A percentile compares a stretch with the other conserved stretches of the same genome.
phyloP scores from a whole-genome alignment of 768 basidiomycete genomes.

The Boletus pseudopeckii region DNA sequence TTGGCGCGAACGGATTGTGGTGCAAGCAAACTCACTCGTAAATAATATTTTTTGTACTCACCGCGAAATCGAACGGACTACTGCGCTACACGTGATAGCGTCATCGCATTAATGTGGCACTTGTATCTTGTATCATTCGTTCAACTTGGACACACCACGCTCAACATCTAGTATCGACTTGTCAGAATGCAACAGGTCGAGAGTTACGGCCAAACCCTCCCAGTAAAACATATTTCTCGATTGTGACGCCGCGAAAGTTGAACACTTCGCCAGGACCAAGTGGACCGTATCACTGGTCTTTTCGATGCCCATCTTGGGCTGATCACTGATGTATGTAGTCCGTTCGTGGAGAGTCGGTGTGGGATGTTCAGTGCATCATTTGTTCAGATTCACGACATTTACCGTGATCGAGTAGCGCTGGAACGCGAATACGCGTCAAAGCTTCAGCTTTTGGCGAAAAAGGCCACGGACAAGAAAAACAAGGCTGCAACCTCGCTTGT shows the following conservation, averaged over 20 bases:
- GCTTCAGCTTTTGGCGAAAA: constrained; percentile 61
- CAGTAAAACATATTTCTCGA: constrained; percentile 37
- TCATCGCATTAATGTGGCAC: background rate
- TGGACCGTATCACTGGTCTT: constrained; percentile 54
- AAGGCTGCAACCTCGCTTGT: constrained; percentile 54
- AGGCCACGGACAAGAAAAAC: constrained; percentile 66
- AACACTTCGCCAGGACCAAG: constrained; percentile 56
- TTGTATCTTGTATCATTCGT: background rate
- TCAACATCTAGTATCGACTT: background rate
- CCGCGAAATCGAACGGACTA: background rate
- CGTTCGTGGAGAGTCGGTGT: background rate
- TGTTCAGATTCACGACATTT: constrained; percentile 66
- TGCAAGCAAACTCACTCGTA: background rate
- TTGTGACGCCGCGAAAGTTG: constrained; percentile 1
- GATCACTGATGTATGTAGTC: constrained; percentile 54
- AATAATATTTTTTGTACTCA: background rate
- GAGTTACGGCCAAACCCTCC: constrained; percentile 51
- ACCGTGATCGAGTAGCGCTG: constrained; percentile 58
- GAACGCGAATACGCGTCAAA: constrained; percentile 80
- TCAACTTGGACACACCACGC: background rate
- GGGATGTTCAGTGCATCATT: background rate
- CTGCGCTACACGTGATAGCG: background rate
- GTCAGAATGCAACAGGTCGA: constrained; percentile 17
- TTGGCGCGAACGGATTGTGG: constrained; percentile 2
- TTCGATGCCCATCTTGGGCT: constrained; percentile 67